Percentiles rank a stretch among this genome's conserved stretches.
Conservation (phyloP, 805 yeast species). For the Wickerhamomyces chaumierensis region DNA sequence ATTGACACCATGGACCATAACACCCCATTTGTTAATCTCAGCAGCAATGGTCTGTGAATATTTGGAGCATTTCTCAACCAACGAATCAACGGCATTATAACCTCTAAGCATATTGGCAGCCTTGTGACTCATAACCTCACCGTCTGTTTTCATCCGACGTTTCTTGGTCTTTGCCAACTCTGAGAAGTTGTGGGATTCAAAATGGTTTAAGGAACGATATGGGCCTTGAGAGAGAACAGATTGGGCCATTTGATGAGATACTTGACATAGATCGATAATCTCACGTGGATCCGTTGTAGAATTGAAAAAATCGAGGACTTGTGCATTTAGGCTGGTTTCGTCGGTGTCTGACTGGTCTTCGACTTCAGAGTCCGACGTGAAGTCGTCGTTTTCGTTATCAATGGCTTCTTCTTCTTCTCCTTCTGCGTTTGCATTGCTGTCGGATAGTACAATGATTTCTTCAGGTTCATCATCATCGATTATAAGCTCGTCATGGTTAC, state of each 20-base stretch:
- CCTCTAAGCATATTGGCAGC: constrained; percentile 68
- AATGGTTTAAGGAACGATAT: constrained; percentile 42
- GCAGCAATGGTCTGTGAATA: constrained; percentile 60
- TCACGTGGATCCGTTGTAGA: constrained; percentile 65
- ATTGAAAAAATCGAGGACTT: constrained; percentile 69
- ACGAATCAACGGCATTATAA: constrained; percentile 88
- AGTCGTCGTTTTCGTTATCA: constrained; percentile 25
- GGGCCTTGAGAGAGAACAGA: constrained; percentile 62
- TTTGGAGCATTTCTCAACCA: constrained; percentile 71
- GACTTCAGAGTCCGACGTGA: constrained; percentile 37
- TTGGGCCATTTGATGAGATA: constrained; percentile 56
- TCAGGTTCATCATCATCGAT: constrained; percentile 11
- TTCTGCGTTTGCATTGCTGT: constrained; percentile 16
- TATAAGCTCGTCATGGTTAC: constrained; percentile 10
- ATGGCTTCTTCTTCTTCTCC: constrained; percentile 33
- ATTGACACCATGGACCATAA: constrained; percentile 47
- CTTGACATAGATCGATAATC: constrained; percentile 68
- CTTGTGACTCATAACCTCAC: constrained; percentile 64
- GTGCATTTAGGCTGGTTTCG: constrained; percentile 21
- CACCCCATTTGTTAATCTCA: constrained; percentile 84
- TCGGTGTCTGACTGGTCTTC: constrained; percentile 24
- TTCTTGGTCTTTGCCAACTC: constrained; percentile 25
- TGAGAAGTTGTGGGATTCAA: constrained; percentile 45
- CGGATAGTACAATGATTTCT: constrained; percentile 4
- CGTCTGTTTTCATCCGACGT: constrained; percentile 56